These are phyloP conservation scores for Komagataella pastoris DNA, from an alignment of 805 yeast species.

Conservation along the genomic window DNA sequence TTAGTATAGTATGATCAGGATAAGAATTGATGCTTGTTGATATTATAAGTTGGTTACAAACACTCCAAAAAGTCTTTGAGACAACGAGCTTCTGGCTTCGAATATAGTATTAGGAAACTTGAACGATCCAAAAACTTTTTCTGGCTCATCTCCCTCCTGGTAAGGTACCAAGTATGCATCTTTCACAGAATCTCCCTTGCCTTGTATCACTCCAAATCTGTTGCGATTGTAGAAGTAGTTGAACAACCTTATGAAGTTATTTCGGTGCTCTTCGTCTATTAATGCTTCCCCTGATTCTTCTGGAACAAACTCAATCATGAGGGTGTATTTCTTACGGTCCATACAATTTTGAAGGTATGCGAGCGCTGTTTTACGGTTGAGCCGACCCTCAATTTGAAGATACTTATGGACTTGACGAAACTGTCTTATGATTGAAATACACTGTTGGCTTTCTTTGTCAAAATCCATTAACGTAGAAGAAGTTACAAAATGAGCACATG, in stretches of 20 bases:
- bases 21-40: slow-evolving; percentile 1
- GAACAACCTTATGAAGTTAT: slow-evolving; percentile 19
- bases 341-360: slow-evolving; percentile 35
- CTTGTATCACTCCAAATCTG: slow-evolving; percentile 49
- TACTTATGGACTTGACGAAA: slow-evolving; percentile 5
- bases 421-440: neutral
- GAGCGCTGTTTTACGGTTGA: slow-evolving; percentile 40
- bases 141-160: neutral
- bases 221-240: slow-evolving; percentile 30
- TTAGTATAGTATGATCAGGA: slow-evolving; percentile 1
- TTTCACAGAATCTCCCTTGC: slow-evolving; percentile 35
- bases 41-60: slow-evolving; percentile 4
- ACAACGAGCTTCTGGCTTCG: neutral
- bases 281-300: slow-evolving; percentile 5
- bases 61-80: slow-evolving; percentile 2
- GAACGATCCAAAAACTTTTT: neutral
- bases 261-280: slow-evolving; percentile 11
- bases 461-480: neutral
- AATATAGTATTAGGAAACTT: neutral
- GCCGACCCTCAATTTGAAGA: slow-evolving; percentile 48
- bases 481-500: slow-evolving; percentile 1
- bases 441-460: neutral
- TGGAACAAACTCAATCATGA: slow-evolving; percentile 28
- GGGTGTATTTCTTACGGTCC: slow-evolving; percentile 35
- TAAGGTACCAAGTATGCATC: slow-evolving; percentile 49